Evolutionary conservation across 202 grass and related monocot genomes (phyloP), one percentile per base, ranked within the genome.

Genomic region (Musa balbisiana): DNA sequence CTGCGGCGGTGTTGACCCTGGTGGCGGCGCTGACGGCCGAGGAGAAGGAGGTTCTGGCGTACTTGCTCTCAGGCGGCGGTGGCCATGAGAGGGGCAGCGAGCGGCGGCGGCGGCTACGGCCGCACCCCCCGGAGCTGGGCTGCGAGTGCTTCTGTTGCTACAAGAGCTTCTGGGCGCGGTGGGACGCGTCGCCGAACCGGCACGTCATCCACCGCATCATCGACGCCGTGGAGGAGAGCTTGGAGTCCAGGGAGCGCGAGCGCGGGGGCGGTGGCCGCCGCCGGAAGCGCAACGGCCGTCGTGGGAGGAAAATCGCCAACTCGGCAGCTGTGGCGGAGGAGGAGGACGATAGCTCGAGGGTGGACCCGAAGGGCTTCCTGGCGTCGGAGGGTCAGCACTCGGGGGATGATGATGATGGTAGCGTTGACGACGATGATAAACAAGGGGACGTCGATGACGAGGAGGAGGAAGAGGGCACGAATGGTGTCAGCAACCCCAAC

Each of bases 61-160:
- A 71, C 68, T 20, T 71, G 68, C 68, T 71, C 1, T 49, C 33
- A 2, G 67, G 74, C 77, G 24, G 59, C 80, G 17, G 55, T 62
- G 10, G 54, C 27, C 0, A 72, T 23, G 1, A 23, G 80, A 0
- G 79, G 67, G 14, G 80, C 0, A 73, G 75, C 19, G 72, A 79
- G 29, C 9, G 73, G 67, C 49, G 78, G 80, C 16, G 59, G 19
- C 51, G 76, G 79, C 29, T 76, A 53, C 62, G 89, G 89, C 68
- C 91, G 84, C 80, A 96, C 83, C 68, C 92, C 67, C 29, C 89
- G 80, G 2, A 78, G 55, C n/a, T 78, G 43, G 56, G 75, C 5
- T 77, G 75, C 75, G 13, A 17, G n/a, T 77, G 75, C 26, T 77
- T 77, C 54, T 24, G 63, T 16, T 78, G 75, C 75, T 78, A 78